Base-by-base conservation (phyloP, 352 stramenopile species). In the Phytopythium delawarense region DNA sequence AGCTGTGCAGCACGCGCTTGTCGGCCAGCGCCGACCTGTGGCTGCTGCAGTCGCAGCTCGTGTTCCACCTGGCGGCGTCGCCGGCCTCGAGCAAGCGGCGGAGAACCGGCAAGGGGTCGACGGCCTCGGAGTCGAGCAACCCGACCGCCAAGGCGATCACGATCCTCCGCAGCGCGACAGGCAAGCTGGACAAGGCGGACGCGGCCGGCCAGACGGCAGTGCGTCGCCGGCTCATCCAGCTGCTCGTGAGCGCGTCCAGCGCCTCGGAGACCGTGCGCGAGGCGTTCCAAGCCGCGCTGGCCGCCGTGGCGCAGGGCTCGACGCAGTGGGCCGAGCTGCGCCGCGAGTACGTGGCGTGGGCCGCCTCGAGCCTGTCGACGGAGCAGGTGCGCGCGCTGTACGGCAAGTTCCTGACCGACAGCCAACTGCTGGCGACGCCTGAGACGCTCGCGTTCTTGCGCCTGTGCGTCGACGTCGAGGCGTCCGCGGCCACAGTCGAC, bases 391-490 rank as follows among this genome's bases (percentile, higher is more conserved):
- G 84, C 28, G 51, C 60, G 28, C 59, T 83, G 44, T 93, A 92
- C 70, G 86, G 78, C 57, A 76, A 70, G 63, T 93, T 93, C 62
- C 71, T 94, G 28, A 65, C 81, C 12, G 70, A 79, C 50, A 75
- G 82, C 20, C 87, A 90, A 59, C 49, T 96, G 51, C 67, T 96
- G 34, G 81, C 79, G 21, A 79, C 67, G 5, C 57, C 69, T 12
- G 74, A 81, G 37, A 94, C 87, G 35, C 77, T 80, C 44, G 69
- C 72, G 35, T 92, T 93, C 65, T 62, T 96, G 52, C 57, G 80
- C 57, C 66, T 79, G 45, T 93, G 81, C 60, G 72, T 96, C 53
- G 74, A 88, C 56, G 72, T 90, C 25, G 84, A 96, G 70, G 84
- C 73, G n/a, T 74, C 84, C 16, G 59, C 62, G 12, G 49, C 72